These are phyloP conservation scores for Salvia miltiorrhiza DNA, from an alignment of 257 asterid species.

Conservation along the genomic window DNA sequence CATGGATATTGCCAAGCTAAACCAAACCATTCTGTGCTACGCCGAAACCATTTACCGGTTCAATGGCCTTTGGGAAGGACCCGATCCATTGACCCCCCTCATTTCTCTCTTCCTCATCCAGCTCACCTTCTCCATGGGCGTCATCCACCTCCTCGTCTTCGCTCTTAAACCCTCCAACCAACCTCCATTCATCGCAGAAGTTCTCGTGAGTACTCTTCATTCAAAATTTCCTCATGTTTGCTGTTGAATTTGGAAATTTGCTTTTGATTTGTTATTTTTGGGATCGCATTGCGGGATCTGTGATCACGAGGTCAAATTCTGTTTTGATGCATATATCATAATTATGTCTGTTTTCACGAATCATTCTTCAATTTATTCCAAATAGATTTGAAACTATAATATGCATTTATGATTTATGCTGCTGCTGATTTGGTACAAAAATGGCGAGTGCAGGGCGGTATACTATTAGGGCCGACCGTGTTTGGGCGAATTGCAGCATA, in stretches of 20 bases:
- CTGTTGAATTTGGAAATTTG: no score
- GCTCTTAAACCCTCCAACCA: slow-evolving; percentile 61
- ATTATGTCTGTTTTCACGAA: not conserved
- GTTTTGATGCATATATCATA: not conserved
- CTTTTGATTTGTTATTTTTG: not conserved
- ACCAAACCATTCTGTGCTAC: slow-evolving; percentile 50
- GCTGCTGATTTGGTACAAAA: not conserved
- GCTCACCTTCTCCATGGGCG: slow-evolving; percentile 51
- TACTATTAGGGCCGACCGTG: slow-evolving; percentile 71
- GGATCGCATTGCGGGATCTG: no score
- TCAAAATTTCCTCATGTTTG: no score
- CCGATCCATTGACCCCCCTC: slow-evolving; percentile 80
- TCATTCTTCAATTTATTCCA: not conserved
- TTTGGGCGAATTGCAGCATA: slow-evolving; percentile 43
- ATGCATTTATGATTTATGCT: no score
- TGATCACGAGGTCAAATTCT: not conserved
- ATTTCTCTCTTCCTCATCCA: slow-evolving; percentile 84
- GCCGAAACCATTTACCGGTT: slow-evolving; percentile 72
- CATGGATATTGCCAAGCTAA: slow-evolving; percentile 32
- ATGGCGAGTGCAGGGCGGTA: slow-evolving; percentile 55
- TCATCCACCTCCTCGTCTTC: slow-evolving; percentile 47
- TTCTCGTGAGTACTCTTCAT: slow-evolving; percentile 47
- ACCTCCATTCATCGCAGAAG: slow-evolving; percentile 69
- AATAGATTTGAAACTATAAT: no score
- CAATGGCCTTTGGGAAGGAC: slow-evolving; percentile 97